Base-by-base conservation (phyloP, 192 early-diverging fungal species). In the Neocallimastix lanati region DNA sequence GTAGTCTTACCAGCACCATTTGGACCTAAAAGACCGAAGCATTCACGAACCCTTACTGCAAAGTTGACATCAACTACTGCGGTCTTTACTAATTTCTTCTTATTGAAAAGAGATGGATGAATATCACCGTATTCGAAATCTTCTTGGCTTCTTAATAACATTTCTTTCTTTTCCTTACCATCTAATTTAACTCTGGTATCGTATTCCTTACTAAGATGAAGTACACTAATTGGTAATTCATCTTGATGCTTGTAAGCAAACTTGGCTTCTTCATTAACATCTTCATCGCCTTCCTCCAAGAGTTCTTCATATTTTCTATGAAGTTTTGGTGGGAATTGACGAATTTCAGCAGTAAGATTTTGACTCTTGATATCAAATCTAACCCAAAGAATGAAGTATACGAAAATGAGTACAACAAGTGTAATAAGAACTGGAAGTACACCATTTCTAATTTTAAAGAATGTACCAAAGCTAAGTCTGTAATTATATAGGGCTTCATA, bases 1-100 rank as follows among this genome's bases (percentile, higher is more conserved):
- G 81, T 81, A 28, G 81, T 76, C 29, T 81, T 81, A 25, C 81
- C 81, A 9, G 81, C 81, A n/a, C 81, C 81, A 29, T 81, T 81
- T 50, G 81, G 81, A n/a, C 81, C 81, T 21, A 81, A 76, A 29
- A 77, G 77, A 33, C 81, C 81, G 28, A 79, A 81, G 13, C 78
- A 78, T 30, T 81, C 78, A 27, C 76, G 28, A 27, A 9, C 76
- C 18, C 78, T 78, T 21, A 81, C 81, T 12, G 25, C 35, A 76
- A 81, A 79, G 18, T 50, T 50, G 21, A 50, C 40, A 50, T 50
- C 40, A 4, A 21, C 16, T 25, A 50, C 40, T 21, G 40, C 40
- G 2, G 40, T 50, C 18, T 50, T 50, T 21, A 50, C 40, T 25
- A 50, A 50, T 25, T 21, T 1, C 6, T 50, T 50, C 40, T 50